Base-by-base conservation (phyloP, 2,329 filamentous ascomycete genomes). In the Lachnellula arida region DNA sequence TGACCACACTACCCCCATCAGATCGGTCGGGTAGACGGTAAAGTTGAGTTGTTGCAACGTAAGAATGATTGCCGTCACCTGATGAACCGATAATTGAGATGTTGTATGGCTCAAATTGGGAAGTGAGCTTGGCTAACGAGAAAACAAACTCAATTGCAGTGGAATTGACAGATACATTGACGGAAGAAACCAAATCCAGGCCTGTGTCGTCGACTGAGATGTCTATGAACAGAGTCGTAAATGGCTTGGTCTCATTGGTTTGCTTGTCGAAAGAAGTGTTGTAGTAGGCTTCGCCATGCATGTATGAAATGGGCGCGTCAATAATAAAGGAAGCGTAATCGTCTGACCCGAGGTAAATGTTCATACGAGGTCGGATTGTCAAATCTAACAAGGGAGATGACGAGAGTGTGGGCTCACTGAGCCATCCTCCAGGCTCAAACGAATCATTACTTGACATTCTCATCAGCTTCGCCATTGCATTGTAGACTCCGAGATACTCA, bases 381-480 rank as follows among this genome's bases (percentile, higher is more conserved):
- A 78, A 60, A 56, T 75, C 67, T 4, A 79, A 65, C 17, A 75
- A 63, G 8, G 71, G 70, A 15, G 57, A 63, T 6, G 63, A 47
- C 11, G 73, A 74, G 19, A 58, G 62, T 5, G 56, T 37, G 11
- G 78, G 76, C 17, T 70, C 61, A 2, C 69, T 57, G 3, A 79
- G 67, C 68, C 68, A 71, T 46, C 78, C 78, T 15, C 76, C 76
- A 0, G 77, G 77, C 49, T 77, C 65, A 62, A 77, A 78, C 1
- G 75, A 75, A 1, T 71, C 70, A 60, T 77, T 75, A 34, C 76
- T 76, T 39, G 4, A 40, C 5, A 54, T 56, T 5, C 22, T 23
- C 22, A 51, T 53, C 32, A 44, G n/a, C 42, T 50, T 40, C 37
- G 42, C n/a, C 22, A 23, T 23, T 23, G 22, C 22, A 23, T 23